Conservation (phyloP, 768 basidiomycete species). For the Tricholoma saponaceum region DNA sequence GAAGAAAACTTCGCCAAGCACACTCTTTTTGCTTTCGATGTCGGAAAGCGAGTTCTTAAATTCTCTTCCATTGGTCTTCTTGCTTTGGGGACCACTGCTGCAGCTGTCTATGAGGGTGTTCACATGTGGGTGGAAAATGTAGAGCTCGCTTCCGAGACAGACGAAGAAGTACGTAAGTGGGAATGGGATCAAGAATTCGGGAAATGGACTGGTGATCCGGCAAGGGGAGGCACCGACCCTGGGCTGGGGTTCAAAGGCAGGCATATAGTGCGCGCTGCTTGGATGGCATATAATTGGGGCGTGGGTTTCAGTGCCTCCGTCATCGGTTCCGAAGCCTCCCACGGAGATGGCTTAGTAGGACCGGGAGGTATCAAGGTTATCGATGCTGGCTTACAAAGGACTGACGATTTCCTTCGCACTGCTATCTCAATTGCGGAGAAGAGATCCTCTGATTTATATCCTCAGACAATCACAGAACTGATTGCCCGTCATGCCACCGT, state of each 20-base stretch:
- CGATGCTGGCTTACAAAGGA: constrained; percentile 51
- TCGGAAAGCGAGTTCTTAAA: constrained; percentile 45
- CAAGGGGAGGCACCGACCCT: constrained; percentile 66
- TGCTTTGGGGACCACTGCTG: constrained; percentile 39
- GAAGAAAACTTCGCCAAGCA: constrained; percentile 27
- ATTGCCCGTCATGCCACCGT: constrained; percentile 49
- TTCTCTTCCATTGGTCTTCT: constrained; percentile 43
- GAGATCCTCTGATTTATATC: constrained; percentile 35
- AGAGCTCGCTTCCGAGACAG: constrained; percentile 40
- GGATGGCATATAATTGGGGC: constrained; percentile 70
- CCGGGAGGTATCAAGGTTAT: constrained; percentile 38
- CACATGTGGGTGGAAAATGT: constrained; percentile 66
- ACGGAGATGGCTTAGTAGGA: constrained; percentile 25
- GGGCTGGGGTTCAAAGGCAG: constrained; percentile 58
- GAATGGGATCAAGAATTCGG: constrained; percentile 66
- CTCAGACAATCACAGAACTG: constrained; percentile 52
- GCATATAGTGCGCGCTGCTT: constrained; percentile 63
- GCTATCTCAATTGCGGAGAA: constrained; percentile 45
- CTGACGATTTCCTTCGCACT: constrained; percentile 49
- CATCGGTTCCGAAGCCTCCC: constrained; percentile 33
- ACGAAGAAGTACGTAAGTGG: constrained; percentile 54
- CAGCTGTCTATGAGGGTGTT: constrained; percentile 47
- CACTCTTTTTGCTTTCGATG: constrained; percentile 34
- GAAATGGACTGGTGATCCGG: constrained; percentile 53
- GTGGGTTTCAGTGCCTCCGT: constrained; percentile 35